Evolutionary conservation across 495 filamentous ascomycete species (phyloP).

Genomic region (Trichoderma gamsii): DNA sequence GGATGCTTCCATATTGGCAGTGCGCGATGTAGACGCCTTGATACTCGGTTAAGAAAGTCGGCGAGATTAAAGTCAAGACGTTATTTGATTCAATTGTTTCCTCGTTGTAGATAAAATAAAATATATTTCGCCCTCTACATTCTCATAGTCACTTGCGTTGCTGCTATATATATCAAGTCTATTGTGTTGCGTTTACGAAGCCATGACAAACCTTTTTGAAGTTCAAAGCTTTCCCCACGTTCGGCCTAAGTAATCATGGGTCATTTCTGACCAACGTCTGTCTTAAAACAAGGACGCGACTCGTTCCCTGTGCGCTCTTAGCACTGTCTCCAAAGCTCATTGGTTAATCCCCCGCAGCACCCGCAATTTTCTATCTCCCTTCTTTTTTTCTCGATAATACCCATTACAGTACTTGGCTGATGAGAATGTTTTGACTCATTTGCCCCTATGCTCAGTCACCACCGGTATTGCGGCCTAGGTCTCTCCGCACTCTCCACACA

Average conservation of each 20-base stretch:
- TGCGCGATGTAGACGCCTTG: background rate
- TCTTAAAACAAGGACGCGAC: background rate
- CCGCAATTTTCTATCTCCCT: background rate
- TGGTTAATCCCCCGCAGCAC: background rate
- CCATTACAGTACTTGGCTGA: background rate
- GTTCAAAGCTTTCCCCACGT: background rate
- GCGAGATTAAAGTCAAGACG: background rate
- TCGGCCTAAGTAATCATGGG: background rate
- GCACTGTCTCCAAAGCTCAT: no score
- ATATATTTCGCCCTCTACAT: background rate
- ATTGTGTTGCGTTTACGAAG: background rate
- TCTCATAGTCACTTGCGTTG: background rate
- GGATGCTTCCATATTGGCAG: background rate
- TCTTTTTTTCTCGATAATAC: background rate
- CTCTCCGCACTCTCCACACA: conserved; percentile 51
- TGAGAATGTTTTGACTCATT: background rate
- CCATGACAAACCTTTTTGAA: background rate
- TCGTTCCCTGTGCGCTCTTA: no score
- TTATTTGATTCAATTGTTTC: background rate
- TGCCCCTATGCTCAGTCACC: background rate
- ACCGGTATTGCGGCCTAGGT: conserved; percentile 36
- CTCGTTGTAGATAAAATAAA: background rate
- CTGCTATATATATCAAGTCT: background rate
- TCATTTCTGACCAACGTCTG: background rate
- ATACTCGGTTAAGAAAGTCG: background rate